These are phyloP conservation scores for Beauveria pseudobassiana DNA, from an alignment of 2,329 filamentous ascomycete genomes.

Conservation along the genomic window DNA sequence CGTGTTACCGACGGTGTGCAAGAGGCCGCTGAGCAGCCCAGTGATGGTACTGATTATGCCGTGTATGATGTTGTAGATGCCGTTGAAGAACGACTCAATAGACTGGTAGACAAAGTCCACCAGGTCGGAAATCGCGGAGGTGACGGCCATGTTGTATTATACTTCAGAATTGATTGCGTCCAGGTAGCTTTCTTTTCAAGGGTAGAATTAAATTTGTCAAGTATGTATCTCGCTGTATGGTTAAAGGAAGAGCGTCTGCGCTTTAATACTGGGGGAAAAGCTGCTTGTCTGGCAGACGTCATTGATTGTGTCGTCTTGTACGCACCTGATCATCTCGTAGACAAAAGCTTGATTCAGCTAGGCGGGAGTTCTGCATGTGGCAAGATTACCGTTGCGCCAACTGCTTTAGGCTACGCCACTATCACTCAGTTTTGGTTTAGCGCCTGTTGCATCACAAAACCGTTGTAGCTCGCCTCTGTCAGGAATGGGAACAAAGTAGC, in stretches of 20 bases:
- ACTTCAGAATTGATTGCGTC: no score
- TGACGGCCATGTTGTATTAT: not conserved
- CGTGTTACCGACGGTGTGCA: not conserved
- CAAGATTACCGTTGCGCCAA: not conserved
- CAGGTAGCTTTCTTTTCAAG: no score
- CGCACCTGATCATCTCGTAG: not conserved
- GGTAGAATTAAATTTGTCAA: no score
- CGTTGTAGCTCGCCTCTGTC: not conserved
- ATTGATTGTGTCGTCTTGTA: not conserved
- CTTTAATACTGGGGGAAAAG: not conserved
- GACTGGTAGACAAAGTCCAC: not conserved
- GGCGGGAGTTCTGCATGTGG: not conserved
- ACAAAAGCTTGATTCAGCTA: not conserved
- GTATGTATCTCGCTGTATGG: not conserved
- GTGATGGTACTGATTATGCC: not conserved
- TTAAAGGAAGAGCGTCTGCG: not conserved
- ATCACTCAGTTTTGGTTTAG: not conserved
- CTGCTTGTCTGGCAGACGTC: not conserved
- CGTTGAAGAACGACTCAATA: not conserved
- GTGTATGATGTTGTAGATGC: not conserved
- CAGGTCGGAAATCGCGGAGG: constrained; percentile 1
- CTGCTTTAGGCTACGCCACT: not conserved
- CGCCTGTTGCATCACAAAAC: not conserved
- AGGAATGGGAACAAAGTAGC: no score
- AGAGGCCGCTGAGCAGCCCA: not conserved